These are phyloP conservation scores for Fraxinus quadrangulata DNA, from an alignment of 257 asterid species.

Conservation along the genomic window DNA sequence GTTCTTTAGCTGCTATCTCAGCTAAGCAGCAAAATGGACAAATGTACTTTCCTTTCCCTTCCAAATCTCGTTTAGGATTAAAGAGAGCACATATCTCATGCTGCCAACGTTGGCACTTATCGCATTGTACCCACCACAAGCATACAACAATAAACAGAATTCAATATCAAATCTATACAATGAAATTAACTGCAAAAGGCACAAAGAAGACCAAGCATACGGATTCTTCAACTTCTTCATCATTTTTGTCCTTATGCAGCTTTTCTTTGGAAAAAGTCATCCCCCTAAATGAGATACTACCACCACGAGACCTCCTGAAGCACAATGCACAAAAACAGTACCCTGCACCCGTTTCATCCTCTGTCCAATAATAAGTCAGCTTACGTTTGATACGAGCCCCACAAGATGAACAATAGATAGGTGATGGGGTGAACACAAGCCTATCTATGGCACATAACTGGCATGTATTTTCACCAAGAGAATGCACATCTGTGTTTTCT, in stretches of 20 bases:
- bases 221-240: conserved; percentile 44
- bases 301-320: conserved; percentile 47
- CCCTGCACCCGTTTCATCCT: conserved; percentile 34
- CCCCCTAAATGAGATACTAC: conserved; percentile 48
- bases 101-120: conserved; percentile 64
- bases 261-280: conserved; percentile 44
- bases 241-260: conserved; percentile 47
- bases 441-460: conserved; percentile 50
- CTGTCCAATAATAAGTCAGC: conserved; percentile 42
- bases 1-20: conserved; percentile 43
- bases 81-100: conserved; percentile 78
- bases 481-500: conserved; percentile 17
- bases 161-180: conserved; percentile 8
- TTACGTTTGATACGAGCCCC: conserved; percentile 44
- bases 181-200: conserved; percentile 21
- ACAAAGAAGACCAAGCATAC: conserved; percentile 43
- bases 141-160: conserved; percentile 22
- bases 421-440: conserved; percentile 46
- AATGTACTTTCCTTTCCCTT: conserved; percentile 47
- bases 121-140: conserved; percentile 77
- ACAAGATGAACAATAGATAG: conserved; percentile 55
- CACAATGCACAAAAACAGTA: conserved; percentile 53
- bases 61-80: conserved; percentile 51
- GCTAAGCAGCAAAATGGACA: conserved; percentile 63
- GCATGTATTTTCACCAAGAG: conserved; percentile 45